Base-by-base conservation (phyloP, 1,284 basidiomycete species). In the Pterula multifida region DNA sequence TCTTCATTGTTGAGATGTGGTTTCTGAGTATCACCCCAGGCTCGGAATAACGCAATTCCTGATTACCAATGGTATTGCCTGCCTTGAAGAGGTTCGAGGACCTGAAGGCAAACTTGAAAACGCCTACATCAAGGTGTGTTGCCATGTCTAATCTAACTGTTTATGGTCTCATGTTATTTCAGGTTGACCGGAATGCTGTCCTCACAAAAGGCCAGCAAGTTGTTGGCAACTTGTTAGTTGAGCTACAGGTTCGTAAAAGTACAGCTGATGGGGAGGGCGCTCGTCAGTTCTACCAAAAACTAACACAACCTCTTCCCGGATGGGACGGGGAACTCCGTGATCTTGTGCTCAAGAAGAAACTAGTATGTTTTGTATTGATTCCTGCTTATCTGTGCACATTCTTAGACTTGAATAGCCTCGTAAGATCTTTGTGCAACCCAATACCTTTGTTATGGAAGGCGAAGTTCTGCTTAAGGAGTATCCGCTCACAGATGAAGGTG, bases 361-460 rank as follows among this genome's bases (percentile, higher is more conserved):
- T 76, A 68, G 85, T 82, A 55, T n/a, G 76, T 65, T 12, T 47
- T 54, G 39, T 35, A 32, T 6, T 32, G 28, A 32, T 53, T 39
- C 42, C 17, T 45, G n/a, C 21, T 39, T 52, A 28, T 45, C 42
- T 26, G 26, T 19, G 42, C 35, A 26, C 15, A 42, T 25, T 49
- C 42, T 49, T 3, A 49, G 32, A 54, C 26, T 50, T 19, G 9
- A 11, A 6, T 17, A 87, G 78, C 83, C 88, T 13, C 75, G 88
- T 49, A 91, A 89, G 63, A 75, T 89, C 26, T 85, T 90, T 63
- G 80, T 87, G 22, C 81, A 91, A 62, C 84, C 86, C 3, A 90
- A 85, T 59, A 88, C 86, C 6, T 68, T 81, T 56, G 56, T 90
- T 45, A 71, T 73, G 47, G 65, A 78, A 53, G 81, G 68, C 26